A percentile compares a stretch with the other conserved stretches of the same genome.
These are phyloP conservation scores for Musa schizocarpa DNA, from an alignment of 176 grass and related monocot species.

Conservation along the genomic window DNA sequence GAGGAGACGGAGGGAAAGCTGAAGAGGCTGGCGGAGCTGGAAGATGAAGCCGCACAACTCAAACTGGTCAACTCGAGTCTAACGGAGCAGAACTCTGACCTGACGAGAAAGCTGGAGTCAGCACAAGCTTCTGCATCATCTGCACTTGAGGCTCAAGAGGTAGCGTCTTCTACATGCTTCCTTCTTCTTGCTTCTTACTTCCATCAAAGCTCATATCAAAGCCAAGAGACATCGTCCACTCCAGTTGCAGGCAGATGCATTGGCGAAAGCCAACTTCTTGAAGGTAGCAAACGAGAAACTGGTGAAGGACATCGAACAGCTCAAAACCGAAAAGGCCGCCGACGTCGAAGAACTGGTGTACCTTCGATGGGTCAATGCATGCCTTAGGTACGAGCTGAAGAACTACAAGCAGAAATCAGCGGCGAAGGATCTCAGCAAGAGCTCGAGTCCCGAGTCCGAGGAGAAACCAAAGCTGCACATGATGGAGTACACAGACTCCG, in stretches of 20 bases:
- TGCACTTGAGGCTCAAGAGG: slow-evolving; percentile 46
- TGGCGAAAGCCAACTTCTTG: slow-evolving; percentile 40
- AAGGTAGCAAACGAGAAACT: slow-evolving; percentile 69
- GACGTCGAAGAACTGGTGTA: slow-evolving; percentile 96
- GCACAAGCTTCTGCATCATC: slow-evolving; percentile 37
- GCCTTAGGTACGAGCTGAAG: slow-evolving; percentile 80
- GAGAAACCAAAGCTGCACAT: slow-evolving; percentile 84
- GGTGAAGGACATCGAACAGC: slow-evolving; percentile 59
- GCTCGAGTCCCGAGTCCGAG: slow-evolving; percentile 67
- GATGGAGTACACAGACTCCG: slow-evolving; percentile 60
- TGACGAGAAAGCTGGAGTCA: slow-evolving; percentile 48
- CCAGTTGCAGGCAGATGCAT: slow-evolving; percentile 52
- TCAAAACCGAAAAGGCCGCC: slow-evolving; percentile 48
- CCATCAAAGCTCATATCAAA: background rate
- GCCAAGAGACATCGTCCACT: slow-evolving; percentile 10
- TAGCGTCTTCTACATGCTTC: slow-evolving; percentile 13
- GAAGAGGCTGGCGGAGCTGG: slow-evolving; percentile 28
- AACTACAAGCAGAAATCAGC: slow-evolving; percentile 50
- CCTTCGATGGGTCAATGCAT: slow-evolving; percentile 97
- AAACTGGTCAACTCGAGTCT: slow-evolving; percentile 47
- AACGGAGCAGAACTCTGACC: slow-evolving; percentile 51
- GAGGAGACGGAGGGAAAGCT: slow-evolving; percentile 29
- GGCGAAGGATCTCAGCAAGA: slow-evolving; percentile 72
- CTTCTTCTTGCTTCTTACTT: background rate
- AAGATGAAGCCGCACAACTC: slow-evolving; percentile 45